A percentile compares a stretch with the other conserved stretches of the same genome.
phyloP scores from a whole-genome alignment of 1,139 yeast species.

The Pichia sp. region DNA sequence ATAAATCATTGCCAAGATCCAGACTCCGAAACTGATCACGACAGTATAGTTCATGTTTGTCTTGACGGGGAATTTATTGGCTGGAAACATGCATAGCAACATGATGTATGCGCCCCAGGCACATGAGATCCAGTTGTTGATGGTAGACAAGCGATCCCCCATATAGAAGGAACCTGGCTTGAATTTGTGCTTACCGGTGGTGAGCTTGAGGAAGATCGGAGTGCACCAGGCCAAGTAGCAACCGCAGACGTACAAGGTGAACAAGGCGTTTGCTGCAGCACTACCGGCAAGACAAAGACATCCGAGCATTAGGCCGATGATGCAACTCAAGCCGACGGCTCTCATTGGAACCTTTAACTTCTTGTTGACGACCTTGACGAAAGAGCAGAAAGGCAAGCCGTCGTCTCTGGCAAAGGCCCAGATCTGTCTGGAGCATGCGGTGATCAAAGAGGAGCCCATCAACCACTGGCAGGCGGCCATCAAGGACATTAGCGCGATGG shows the following conservation, averaged over 20 bases:
- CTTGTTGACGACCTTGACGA: slow-evolving; percentile 51
- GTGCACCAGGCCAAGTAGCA: slow-evolving; percentile 57
- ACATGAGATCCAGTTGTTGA: slow-evolving; percentile 36
- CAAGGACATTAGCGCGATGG: slow-evolving; percentile 57
- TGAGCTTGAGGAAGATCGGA: slow-evolving; percentile 49
- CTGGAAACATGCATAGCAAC: slow-evolving; percentile 46
- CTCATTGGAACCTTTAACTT: slow-evolving; percentile 53
- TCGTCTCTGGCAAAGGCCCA: slow-evolving; percentile 54
- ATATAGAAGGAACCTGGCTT: slow-evolving; percentile 62
- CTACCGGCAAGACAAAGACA: slow-evolving; percentile 53
- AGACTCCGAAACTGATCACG: slow-evolving; percentile 48
- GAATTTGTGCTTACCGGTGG: slow-evolving; percentile 46
- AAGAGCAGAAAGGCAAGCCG: slow-evolving; percentile 43
- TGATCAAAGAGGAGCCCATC: slow-evolving; percentile 58
- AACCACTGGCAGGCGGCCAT: slow-evolving; percentile 59
- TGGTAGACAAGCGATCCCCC: slow-evolving; percentile 44
- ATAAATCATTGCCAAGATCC: slow-evolving; percentile 43
- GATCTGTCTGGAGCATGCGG: slow-evolving; percentile 48
- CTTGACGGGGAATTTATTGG: slow-evolving; percentile 29
- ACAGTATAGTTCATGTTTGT: slow-evolving; percentile 40
- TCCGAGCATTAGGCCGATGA: slow-evolving; percentile 48
- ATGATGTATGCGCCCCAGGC: slow-evolving; percentile 41
- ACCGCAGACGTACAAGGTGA: slow-evolving; percentile 57
- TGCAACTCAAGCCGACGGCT: slow-evolving; percentile 55
- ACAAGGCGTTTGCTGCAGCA: slow-evolving; percentile 59